Conservation (phyloP, 768 basidiomycete genomes). For the Cyclocybe cylindracea region DNA sequence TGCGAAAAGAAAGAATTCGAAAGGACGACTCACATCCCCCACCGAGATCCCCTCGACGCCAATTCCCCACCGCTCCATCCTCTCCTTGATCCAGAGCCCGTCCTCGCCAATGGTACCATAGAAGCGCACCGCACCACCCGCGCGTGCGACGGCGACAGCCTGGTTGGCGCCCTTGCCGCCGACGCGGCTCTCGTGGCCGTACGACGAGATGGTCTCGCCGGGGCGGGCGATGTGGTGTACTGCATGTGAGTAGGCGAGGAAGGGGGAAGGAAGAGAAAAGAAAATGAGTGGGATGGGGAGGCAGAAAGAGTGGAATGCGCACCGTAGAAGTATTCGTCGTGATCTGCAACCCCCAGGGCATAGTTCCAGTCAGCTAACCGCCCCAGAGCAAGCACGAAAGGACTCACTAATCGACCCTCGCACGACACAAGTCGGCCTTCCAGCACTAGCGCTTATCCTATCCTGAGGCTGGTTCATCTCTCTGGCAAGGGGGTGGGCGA, state of each 20-base stretch:
- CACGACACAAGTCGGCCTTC: constrained; percentile 33
- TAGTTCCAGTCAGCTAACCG: neutral
- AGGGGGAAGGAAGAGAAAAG: neutral
- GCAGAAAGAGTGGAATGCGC: constrained; percentile 2
- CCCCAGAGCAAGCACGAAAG: neutral
- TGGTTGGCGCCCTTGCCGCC: constrained; percentile 72
- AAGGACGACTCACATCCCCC: constrained; percentile 32
- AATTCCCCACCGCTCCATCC: constrained; percentile 40
- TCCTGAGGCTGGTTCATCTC: too few species aligned
- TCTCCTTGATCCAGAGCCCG: constrained; percentile 47
- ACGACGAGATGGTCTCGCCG: constrained; percentile 62
- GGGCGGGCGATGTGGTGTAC: constrained; percentile 55
- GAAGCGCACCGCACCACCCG: constrained; percentile 48
- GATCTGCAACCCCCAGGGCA: constrained; percentile 33
- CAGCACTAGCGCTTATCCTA: neutral
- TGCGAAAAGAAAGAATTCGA: neutral
- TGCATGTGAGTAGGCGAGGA: constrained; percentile 17
- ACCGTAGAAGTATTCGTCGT: constrained; percentile 63
- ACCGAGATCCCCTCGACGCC: constrained; percentile 37
- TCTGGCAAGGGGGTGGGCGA: too few species aligned
- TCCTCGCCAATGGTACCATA: constrained; percentile 58
- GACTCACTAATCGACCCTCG: constrained; percentile 52
- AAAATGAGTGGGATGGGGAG: neutral
- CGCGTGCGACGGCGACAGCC: constrained; percentile 55
- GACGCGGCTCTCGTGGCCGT: constrained; percentile 44